Percentiles rank a stretch among this genome's conserved stretches.
These are phyloP conservation scores for Mycena venus DNA, from an alignment of 768 basidiomycete species.

Conservation along the genomic window DNA sequence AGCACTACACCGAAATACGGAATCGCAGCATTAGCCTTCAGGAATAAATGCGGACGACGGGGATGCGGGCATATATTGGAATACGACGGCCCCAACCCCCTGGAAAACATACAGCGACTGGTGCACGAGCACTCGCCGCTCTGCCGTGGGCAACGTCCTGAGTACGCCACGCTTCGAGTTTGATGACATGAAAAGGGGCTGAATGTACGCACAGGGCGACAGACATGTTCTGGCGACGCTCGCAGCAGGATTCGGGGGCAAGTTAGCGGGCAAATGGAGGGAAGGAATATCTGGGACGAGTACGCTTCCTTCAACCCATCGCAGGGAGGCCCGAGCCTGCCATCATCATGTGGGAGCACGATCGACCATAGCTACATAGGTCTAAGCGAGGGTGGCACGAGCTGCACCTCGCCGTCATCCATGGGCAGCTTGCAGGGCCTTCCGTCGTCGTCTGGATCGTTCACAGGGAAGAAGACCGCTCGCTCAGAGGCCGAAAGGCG, in stretches of 20 bases:
- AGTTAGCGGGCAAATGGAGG: neutral
- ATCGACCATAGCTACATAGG: neutral
- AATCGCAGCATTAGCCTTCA: no score
- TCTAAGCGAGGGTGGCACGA: neutral
- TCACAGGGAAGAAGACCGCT: neutral
- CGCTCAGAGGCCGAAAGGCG: conserved; percentile 3
- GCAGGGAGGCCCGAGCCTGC: neutral
- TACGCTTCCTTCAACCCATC: neutral
- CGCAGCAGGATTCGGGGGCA: neutral
- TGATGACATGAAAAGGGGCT: neutral
- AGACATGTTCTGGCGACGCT: neutral
- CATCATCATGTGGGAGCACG: neutral
- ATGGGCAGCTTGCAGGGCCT: neutral
- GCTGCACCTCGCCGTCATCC: neutral
- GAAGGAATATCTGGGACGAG: neutral
- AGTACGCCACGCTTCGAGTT: neutral
- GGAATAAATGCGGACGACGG: no score
- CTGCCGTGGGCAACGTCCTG: neutral
- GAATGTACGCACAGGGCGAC: neutral
- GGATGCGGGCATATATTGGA: no score
- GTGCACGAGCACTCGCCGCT: conserved; percentile 3
- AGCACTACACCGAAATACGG: no score
- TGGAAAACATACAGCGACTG: neutral
- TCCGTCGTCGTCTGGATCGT: neutral
- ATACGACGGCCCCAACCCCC: conserved; percentile 1